A percentile compares a stretch with the other conserved stretches of the same genome.
Evolutionary conservation across 768 basidiomycete species (phyloP).

Genomic region (Tulasnella sp.): DNA sequence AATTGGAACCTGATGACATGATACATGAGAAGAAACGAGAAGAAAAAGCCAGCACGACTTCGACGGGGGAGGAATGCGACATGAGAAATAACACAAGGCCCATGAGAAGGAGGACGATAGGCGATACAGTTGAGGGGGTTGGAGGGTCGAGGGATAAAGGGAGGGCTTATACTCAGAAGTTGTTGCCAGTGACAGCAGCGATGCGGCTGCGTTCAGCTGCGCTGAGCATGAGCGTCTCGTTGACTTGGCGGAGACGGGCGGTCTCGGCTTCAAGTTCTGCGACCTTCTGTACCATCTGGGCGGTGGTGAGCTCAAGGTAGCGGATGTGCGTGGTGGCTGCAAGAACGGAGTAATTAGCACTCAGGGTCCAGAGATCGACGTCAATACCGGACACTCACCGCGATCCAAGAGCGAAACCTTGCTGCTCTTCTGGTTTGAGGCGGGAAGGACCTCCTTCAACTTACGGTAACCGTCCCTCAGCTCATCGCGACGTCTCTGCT

Average conservation of each 20-base stretch:
- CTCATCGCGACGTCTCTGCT: constrained; percentile 85
- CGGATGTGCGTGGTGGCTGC: constrained; percentile 78
- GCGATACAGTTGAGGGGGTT: background rate
- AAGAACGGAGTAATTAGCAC: constrained; percentile 1
- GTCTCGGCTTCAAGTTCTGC: constrained; percentile 65
- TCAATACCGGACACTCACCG: constrained; percentile 32
- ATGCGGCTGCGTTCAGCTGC: constrained; percentile 44
- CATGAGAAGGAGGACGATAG: background rate
- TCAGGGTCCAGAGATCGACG: background rate
- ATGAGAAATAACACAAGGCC: constrained; percentile 10
- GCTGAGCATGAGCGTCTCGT: constrained; percentile 82
- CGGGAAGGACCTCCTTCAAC: constrained; percentile 81
- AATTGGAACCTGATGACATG: background rate
- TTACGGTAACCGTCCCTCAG: constrained; percentile 84
- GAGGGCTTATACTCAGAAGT: background rate
- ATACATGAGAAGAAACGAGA: background rate
- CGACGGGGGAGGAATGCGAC: background rate
- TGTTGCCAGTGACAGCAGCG: background rate
- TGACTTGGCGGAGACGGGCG: constrained; percentile 59
- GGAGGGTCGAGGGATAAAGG: background rate
- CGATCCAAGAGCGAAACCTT: constrained; percentile 86
- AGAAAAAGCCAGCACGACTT: background rate
- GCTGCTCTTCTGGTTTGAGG: constrained; percentile 85
- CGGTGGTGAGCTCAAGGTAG: constrained; percentile 71
- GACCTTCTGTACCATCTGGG: constrained; percentile 64